These are phyloP conservation scores for Lyophyllum shimeji DNA, from an alignment of 768 basidiomycete species.

Conservation along the genomic window DNA sequence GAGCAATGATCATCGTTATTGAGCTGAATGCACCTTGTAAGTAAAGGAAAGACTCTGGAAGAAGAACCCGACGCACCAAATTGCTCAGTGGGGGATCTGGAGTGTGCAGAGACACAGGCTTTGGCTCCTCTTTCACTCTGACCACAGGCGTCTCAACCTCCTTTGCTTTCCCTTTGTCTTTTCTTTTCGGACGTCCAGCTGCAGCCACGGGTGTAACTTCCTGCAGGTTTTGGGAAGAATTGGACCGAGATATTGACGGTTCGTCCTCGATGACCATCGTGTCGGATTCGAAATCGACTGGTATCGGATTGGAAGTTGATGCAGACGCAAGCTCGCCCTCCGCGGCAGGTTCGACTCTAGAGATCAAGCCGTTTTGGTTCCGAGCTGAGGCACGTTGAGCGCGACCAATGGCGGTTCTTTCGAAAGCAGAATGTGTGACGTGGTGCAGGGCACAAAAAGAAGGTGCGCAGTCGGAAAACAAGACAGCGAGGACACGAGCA, in stretches of 20 bases:
- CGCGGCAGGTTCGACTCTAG: constrained; percentile 34
- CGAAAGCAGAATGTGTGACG: constrained; percentile 17
- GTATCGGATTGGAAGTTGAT: constrained; percentile 40
- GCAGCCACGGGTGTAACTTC: constrained; percentile 28
- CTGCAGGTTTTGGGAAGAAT: constrained; percentile 45
- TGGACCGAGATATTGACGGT: constrained; percentile 61
- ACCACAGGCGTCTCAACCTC: constrained; percentile 39
- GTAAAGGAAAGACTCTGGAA: background rate
- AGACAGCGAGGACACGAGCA: constrained; percentile 15
- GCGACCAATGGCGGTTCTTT: constrained; percentile 60
- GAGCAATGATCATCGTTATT: constrained; percentile 86
- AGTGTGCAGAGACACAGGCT: constrained; percentile 39
- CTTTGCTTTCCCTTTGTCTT: constrained; percentile 57
- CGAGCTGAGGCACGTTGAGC: constrained; percentile 75
- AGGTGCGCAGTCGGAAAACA: constrained; percentile 20
- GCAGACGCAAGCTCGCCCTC: constrained; percentile 36
- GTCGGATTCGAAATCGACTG: constrained; percentile 49
- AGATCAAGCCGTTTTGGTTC: constrained; percentile 48
- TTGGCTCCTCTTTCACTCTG: constrained; percentile 55
- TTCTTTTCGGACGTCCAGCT: constrained; percentile 35
- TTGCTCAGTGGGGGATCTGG: constrained; percentile 43
- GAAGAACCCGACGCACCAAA: constrained; percentile 33
- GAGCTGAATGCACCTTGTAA: constrained; percentile 30
- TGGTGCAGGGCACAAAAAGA: constrained; percentile 20
- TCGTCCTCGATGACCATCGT: constrained; percentile 59